Evolutionary conservation across 495 filamentous ascomycete species (phyloP).

Genomic region (Penicillium verhagenii): DNA sequence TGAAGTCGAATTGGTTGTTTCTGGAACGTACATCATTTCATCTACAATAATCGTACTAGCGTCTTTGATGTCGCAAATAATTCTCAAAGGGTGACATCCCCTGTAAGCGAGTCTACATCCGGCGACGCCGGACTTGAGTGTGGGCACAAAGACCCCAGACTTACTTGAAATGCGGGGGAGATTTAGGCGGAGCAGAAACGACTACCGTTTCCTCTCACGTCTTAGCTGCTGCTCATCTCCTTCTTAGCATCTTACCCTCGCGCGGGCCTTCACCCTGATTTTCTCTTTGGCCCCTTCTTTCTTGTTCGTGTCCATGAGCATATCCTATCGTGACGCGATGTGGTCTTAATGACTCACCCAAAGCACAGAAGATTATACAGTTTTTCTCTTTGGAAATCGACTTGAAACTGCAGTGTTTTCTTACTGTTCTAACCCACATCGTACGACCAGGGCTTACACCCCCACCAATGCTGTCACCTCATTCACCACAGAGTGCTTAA

Average conservation of each 20-base stretch:
- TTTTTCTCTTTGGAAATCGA: background rate
- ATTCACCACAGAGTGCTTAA: background rate
- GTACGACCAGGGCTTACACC: background rate
- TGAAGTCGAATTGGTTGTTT: background rate
- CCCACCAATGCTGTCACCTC: background rate
- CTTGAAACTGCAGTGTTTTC: background rate
- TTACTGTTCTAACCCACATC: background rate
- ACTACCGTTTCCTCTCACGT: conserved; percentile 15
- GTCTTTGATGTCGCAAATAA: background rate
- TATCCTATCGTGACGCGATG: background rate
- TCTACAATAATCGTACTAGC: background rate
- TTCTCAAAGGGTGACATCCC: background rate
- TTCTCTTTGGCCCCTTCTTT: background rate
- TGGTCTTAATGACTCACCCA: background rate
- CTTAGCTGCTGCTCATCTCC: conserved; percentile 4
- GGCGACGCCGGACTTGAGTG: conserved; percentile 16
- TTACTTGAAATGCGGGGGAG: conserved; percentile 24
- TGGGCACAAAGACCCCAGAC: background rate
- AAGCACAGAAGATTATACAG: background rate
- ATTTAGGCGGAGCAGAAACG: conserved; percentile 16
- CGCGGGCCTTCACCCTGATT: background rate
- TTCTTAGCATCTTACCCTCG: conserved; percentile 6
- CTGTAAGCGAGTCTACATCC: conserved; percentile 16
- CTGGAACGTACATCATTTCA: background rate
- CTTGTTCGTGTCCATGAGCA: background rate